Percentiles rank a stretch among this genome's conserved stretches.
Evolutionary conservation across 345 rosid genomes (phyloP).

Genomic region (Eucalyptus curtisii): DNA sequence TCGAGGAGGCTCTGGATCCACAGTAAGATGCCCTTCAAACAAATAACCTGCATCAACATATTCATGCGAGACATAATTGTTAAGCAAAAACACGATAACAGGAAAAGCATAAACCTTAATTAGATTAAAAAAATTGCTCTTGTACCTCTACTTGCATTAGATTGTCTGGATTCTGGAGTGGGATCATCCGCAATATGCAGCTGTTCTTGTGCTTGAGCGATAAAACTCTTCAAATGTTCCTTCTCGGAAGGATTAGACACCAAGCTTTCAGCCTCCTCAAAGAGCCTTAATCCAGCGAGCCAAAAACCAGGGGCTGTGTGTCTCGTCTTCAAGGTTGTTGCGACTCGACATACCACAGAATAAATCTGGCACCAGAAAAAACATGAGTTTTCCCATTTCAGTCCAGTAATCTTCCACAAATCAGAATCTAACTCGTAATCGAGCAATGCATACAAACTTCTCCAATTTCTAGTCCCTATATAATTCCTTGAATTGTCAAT

Average conservation of each 20-base stretch:
- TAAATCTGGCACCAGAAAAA: constrained; percentile 36
- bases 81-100: not conserved
- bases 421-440: not conserved
- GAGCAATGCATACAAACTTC: not conserved
- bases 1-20: constrained; percentile 90
- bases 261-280: constrained; percentile 45
- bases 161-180: constrained; percentile 6
- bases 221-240: constrained; percentile 46
- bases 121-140: not conserved
- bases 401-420: not conserved
- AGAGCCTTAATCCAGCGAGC: constrained; percentile 63
- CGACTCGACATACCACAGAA: constrained; percentile 67
- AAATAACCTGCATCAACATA: constrained; percentile 47
- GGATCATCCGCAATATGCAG: constrained; percentile 30
- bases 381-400: not conserved
- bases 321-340: constrained; percentile 69
- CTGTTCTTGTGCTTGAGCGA: constrained; percentile 63
- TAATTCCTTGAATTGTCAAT: not conserved
- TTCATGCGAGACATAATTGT: not conserved
- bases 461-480: not conserved
- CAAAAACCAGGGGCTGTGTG: constrained; percentile 86
- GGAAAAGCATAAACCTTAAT: not conserved
- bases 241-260: constrained; percentile 51
- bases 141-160: constrained; percentile 28
- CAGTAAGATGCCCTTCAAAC: constrained; percentile 90